Conservation (phyloP, 768 basidiomycete genomes). For the Macrolepiota dolichaula region DNA sequence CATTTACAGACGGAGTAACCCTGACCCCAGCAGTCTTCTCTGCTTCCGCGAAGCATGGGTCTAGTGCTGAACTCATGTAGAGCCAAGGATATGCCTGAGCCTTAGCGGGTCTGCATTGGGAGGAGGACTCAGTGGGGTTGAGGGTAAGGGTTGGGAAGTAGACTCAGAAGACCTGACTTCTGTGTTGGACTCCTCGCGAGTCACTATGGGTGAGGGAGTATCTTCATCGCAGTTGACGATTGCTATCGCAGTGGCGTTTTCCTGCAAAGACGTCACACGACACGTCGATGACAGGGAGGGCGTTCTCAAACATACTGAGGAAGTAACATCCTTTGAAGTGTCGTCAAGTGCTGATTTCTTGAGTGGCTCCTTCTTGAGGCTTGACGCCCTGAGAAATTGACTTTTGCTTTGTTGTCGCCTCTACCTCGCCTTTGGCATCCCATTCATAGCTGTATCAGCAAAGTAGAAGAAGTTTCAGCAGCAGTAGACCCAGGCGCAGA, state of each 20-base stretch:
- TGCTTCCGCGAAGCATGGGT: constrained; percentile 42
- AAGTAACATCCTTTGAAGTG: not conserved
- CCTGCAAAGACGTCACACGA: not conserved
- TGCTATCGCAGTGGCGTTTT: not conserved
- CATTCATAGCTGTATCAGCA: not conserved
- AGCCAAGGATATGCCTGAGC: constrained; percentile 58
- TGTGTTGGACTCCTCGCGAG: not conserved
- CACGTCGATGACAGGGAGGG: not conserved
- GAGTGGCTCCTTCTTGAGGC: not conserved
- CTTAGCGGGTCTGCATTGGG: constrained; percentile 38
- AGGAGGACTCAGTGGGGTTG: constrained; percentile 18
- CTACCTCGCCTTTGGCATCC: not conserved
- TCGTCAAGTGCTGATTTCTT: not conserved
- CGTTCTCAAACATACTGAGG: not conserved
- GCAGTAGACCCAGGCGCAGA: not conserved
- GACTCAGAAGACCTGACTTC: not conserved
- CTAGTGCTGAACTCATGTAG: constrained; percentile 56
- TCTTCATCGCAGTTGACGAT: not conserved
- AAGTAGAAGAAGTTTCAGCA: not conserved
- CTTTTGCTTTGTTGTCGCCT: not conserved
- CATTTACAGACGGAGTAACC: not conserved
- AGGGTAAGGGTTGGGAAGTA: constrained; percentile 1
- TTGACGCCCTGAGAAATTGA: not conserved
- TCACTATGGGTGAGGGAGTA: not conserved
- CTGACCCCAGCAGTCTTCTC: constrained; percentile 33